Percentiles rank a stretch among this genome's conserved stretches.
phyloP scores from a whole-genome alignment of 2,329 filamentous ascomycete species.

The Lecanicillium sp. region DNA sequence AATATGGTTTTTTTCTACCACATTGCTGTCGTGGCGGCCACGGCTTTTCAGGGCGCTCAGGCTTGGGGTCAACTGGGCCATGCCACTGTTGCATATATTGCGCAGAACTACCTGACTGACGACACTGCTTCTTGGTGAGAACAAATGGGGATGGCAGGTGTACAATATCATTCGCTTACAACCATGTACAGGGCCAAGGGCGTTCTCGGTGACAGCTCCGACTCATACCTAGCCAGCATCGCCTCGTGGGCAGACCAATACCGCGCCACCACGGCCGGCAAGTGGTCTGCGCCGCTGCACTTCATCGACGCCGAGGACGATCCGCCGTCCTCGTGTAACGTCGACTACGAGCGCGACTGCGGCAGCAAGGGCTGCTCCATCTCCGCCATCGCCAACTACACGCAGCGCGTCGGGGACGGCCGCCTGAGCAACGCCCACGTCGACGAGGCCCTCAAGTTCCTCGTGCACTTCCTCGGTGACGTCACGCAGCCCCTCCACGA shows the following conservation, averaged over 20 bases:
- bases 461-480: constrained; percentile 48
- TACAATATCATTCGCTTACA: not conserved
- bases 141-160: no score
- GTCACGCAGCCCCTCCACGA: constrained; percentile 51
- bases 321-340: constrained; percentile 23
- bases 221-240: constrained; percentile 41
- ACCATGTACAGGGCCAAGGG: constrained; percentile 20
- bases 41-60: constrained; percentile 15
- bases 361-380: constrained; percentile 22
- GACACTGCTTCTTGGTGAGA: constrained; percentile 27
- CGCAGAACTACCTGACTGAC: constrained; percentile 39
- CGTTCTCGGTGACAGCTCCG: constrained; percentile 36
- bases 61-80: constrained; percentile 44
- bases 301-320: constrained; percentile 45
- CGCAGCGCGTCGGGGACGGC: constrained; percentile 19
- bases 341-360: constrained; percentile 38
- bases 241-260: constrained; percentile 41
- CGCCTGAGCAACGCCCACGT: constrained; percentile 16
- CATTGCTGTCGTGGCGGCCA: constrained; percentile 13
- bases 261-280: constrained; percentile 39
- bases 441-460: constrained; percentile 21
- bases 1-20: constrained; percentile 7
- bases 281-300: constrained; percentile 41
- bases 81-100: constrained; percentile 48
- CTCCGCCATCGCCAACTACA: constrained; percentile 24